Evolutionary conservation across 164 flowering plant genomes (phyloP).

Genomic region (Warburgia ugandensis): DNA sequence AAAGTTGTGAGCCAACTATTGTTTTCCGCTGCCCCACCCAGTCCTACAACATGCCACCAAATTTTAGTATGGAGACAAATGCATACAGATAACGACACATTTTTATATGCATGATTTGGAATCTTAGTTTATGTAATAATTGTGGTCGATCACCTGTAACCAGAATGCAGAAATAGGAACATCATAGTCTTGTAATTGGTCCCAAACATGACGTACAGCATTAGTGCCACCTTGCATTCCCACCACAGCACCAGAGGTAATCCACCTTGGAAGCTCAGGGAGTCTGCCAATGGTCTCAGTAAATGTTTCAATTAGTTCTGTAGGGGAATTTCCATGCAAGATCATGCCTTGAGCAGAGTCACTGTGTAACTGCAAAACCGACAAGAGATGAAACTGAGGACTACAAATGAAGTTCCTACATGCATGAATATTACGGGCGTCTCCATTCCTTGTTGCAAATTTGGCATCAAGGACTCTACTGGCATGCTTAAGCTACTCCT

Average conservation of each 20-base stretch:
- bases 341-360: constrained; percentile 51
- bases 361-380: constrained; percentile 49
- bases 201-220: constrained; percentile 49
- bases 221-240: constrained; percentile 93
- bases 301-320: constrained; percentile 53
- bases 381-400: constrained; percentile 2
- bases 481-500: too few species aligned
- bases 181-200: constrained; percentile 32
- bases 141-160: constrained; percentile 88
- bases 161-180: constrained; percentile 84
- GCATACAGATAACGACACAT: too few species aligned
- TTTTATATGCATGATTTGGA: too few species aligned
- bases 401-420: too few species aligned
- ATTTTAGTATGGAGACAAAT: too few species aligned
- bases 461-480: too few species aligned
- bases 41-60: constrained; percentile 33
- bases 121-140: too few species aligned
- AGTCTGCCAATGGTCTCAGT: constrained; percentile 70
- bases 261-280: constrained; percentile 77
- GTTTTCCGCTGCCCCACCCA: constrained; percentile 89
- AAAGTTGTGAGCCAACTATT: constrained; percentile 72
- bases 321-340: constrained; percentile 62
- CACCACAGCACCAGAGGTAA: constrained; percentile 74
- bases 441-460: too few species aligned
- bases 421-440: too few species aligned